These are phyloP conservation scores for Exophiala spinifera DNA, from an alignment of 2,329 filamentous ascomycete genomes.

Conservation along the genomic window DNA sequence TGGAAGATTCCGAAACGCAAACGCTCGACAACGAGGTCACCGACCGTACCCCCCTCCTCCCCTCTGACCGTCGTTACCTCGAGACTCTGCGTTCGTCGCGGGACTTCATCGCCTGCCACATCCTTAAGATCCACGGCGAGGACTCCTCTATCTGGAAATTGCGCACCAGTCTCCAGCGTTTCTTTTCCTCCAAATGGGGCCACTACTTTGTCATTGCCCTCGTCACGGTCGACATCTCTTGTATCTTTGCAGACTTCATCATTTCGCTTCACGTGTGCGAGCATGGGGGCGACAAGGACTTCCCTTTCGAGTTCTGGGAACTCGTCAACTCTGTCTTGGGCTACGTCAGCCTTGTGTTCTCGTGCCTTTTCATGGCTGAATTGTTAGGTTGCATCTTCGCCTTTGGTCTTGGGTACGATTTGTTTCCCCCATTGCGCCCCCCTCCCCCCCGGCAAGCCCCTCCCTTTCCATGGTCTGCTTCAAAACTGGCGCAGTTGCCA, in stretches of 20 bases:
- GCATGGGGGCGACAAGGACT: constrained; percentile 26
- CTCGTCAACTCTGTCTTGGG: constrained; percentile 46
- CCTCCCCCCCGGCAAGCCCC: not conserved
- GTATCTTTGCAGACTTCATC: constrained; percentile 53
- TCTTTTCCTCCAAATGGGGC: constrained; percentile 46
- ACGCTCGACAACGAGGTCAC: not conserved
- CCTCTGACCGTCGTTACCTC: constrained; percentile 13
- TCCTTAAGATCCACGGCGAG: constrained; percentile 30
- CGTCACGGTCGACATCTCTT: constrained; percentile 50
- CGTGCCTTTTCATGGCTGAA: constrained; percentile 63
- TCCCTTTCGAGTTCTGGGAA: constrained; percentile 32
- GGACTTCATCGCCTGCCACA: constrained; percentile 18
- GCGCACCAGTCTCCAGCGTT: constrained; percentile 31
- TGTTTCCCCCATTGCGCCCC: constrained; percentile 2
- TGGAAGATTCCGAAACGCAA: constrained; percentile 11
- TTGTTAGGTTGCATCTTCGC: constrained; percentile 58
- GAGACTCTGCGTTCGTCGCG: constrained; percentile 2
- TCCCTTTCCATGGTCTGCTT: too few relatives aligned
- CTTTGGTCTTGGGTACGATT: constrained; percentile 58
- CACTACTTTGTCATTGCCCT: constrained; percentile 51
- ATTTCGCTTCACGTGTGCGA: constrained; percentile 51
- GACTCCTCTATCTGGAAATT: constrained; percentile 27
- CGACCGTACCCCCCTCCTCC: constrained; percentile 12
- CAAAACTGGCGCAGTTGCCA: not conserved
- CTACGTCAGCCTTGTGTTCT: constrained; percentile 57